These are phyloP conservation scores for Euphrasia arctica DNA, from an alignment of 305 asterid species.

Conservation along the genomic window DNA sequence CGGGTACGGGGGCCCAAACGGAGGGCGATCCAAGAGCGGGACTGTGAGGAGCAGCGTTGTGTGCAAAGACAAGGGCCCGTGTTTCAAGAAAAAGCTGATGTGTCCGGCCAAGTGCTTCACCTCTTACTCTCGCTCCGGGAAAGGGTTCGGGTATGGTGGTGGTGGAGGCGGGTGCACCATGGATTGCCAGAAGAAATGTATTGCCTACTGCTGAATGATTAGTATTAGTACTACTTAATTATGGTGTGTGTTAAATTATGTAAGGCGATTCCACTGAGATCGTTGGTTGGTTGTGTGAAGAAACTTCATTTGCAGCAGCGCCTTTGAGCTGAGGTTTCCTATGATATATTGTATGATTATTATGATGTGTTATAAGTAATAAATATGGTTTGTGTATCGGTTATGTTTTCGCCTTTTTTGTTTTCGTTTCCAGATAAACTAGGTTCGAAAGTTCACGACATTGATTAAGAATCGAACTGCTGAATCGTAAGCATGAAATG, in stretches of 20 bases:
- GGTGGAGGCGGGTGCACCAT: conserved; percentile 88
- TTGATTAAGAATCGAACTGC: conserved; percentile 14
- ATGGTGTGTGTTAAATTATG: not conserved
- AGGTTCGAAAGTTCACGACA: too few species aligned
- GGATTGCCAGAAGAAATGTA: conserved; percentile 74
- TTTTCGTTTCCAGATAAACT: too few species aligned
- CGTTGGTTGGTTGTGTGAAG: conserved; percentile 20
- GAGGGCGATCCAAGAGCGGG: conserved; percentile 57
- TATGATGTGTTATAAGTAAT: too few species aligned
- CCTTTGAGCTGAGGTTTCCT: too few species aligned
- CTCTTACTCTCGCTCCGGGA: conserved; percentile 64
- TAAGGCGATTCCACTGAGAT: conserved; percentile 24
- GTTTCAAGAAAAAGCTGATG: conserved; percentile 59
- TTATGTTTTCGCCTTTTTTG: too few species aligned
- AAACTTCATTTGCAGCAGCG: not conserved
- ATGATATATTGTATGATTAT: too few species aligned
- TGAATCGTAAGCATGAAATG: not conserved
- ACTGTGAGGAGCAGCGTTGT: conserved; percentile 35
- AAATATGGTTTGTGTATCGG: too few species aligned
- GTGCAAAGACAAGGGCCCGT: conserved; percentile 70
- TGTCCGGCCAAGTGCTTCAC: conserved; percentile 87
- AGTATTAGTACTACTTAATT: not conserved
- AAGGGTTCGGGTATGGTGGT: conserved; percentile 82
- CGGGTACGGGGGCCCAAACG: conserved; percentile 72
- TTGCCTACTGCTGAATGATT: conserved; percentile 50